phyloP scores from a whole-genome alignment of 2,329 filamentous ascomycete genomes.

The Gyromitra esculenta region DNA sequence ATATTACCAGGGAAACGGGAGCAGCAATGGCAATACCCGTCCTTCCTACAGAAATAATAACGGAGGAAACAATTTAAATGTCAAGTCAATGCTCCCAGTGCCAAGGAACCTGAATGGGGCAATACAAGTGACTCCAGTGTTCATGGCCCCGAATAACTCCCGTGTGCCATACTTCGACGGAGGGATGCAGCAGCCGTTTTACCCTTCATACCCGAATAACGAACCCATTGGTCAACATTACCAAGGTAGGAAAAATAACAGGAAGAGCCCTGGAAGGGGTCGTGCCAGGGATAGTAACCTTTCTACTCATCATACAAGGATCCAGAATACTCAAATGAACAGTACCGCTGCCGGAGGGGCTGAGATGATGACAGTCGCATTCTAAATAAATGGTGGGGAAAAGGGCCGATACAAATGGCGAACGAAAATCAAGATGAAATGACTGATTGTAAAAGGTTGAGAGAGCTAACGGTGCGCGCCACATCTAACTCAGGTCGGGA shows the following conservation, averaged over 20 bases:
- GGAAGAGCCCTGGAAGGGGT: slow-evolving; percentile 26
- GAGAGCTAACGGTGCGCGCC: slow-evolving; percentile 13
- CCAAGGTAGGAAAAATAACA: slow-evolving; percentile 33
- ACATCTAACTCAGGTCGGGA: slow-evolving; percentile 35
- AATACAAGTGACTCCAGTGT: background rate
- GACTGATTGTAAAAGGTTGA: slow-evolving; percentile 24
- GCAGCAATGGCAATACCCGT: background rate
- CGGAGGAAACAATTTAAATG: background rate
- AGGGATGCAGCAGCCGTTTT: slow-evolving; percentile 15
- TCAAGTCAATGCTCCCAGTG: slow-evolving; percentile 39
- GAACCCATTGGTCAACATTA: slow-evolving; percentile 35
- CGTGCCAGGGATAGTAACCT: slow-evolving; percentile 26
- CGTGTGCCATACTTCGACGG: slow-evolving; percentile 28
- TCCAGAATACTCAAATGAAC: slow-evolving; percentile 27
- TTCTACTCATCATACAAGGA: slow-evolving; percentile 21
- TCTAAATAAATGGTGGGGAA: slow-evolving; percentile 2
- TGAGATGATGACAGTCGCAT: slow-evolving; percentile 35
- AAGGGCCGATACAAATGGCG: slow-evolving; percentile 7
- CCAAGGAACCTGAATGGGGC: slow-evolving; percentile 33
- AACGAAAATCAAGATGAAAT: slow-evolving; percentile 14
- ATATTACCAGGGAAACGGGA: slow-evolving; percentile 22
- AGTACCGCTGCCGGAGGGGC: slow-evolving; percentile 11
- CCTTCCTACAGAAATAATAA: slow-evolving; percentile 26
- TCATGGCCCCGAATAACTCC: slow-evolving; percentile 23
- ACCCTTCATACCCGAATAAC: slow-evolving; percentile 34